Conservation (phyloP, 495 filamentous ascomycete species). For the Penicillium robsamsonii region DNA sequence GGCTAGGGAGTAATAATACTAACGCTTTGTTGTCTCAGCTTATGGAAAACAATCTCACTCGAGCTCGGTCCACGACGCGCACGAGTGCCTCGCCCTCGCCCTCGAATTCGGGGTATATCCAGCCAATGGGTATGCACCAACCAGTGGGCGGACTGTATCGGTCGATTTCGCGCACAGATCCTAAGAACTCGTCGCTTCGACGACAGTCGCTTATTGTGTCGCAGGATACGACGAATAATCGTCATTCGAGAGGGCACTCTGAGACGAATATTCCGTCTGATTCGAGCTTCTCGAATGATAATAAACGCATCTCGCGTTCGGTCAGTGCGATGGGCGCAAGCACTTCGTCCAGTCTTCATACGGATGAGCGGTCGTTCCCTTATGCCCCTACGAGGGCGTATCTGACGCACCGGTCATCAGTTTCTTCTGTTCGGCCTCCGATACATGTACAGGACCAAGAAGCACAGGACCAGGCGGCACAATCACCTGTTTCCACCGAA, state of each 20-base stretch:
- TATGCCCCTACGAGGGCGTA: slow-evolving; percentile 41
- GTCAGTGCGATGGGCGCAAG: slow-evolving; percentile 46
- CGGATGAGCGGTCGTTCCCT: slow-evolving; percentile 42
- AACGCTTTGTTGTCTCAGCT: slow-evolving; percentile 52
- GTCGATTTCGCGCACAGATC: slow-evolving; percentile 44
- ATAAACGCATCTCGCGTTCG: slow-evolving; percentile 36
- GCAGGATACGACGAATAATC: slow-evolving; percentile 41
- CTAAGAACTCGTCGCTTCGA: slow-evolving; percentile 35
- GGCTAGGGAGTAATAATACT: slow-evolving; percentile 13
- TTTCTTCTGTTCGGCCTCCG: slow-evolving; percentile 30
- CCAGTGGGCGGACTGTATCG: slow-evolving; percentile 43
- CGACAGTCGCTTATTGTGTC: slow-evolving; percentile 37
- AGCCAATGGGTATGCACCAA: slow-evolving; percentile 25
- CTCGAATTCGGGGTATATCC: slow-evolving; percentile 21
- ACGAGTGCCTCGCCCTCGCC: slow-evolving; percentile 52
- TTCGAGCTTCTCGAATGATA: slow-evolving; percentile 28
- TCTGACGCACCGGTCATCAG: slow-evolving; percentile 39
- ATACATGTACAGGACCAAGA: slow-evolving; percentile 12
- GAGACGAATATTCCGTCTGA: slow-evolving; percentile 54
- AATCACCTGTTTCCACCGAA: slow-evolving; percentile 16
- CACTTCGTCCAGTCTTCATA: slow-evolving; percentile 33
- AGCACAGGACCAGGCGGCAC: slow-evolving; percentile 9
- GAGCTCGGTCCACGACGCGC: slow-evolving; percentile 72
- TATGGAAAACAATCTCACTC: slow-evolving; percentile 85
- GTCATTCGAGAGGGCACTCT: slow-evolving; percentile 56